Evolutionary conservation across 192 early-diverging fungal genomes (phyloP).

Genomic region (Geranomyces michiganensis): DNA sequence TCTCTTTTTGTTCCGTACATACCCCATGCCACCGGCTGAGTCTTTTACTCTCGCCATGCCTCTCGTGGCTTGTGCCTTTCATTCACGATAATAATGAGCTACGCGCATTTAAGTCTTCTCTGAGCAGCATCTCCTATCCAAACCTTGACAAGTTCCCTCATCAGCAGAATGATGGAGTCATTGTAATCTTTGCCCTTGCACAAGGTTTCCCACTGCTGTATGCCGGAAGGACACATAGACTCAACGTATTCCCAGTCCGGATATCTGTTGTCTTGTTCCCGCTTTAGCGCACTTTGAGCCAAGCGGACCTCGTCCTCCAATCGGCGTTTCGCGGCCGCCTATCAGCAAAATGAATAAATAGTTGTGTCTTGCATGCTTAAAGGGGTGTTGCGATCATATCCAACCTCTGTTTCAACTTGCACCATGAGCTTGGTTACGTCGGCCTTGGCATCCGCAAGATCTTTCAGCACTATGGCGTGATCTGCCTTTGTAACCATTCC

Average conservation of each 20-base stretch:
- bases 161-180: slow-evolving; percentile 52
- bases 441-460: not conserved
- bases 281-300: slow-evolving; percentile 14
- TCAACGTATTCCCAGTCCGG: slow-evolving; percentile 60
- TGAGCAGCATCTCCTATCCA: not conserved
- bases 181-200: slow-evolving; percentile 52
- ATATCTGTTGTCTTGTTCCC: slow-evolving; percentile 29
- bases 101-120: too few species aligned
- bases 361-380: not conserved
- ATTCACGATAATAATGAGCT: too few species aligned
- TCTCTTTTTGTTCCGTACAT: too few species aligned
- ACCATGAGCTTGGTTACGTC: not conserved
- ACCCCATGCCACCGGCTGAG: too few species aligned
- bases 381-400: not conserved
- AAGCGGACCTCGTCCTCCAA: slow-evolving; percentile 5
- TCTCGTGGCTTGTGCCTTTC: too few species aligned
- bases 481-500: slow-evolving; percentile 7
- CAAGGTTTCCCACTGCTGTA: slow-evolving; percentile 45
- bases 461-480: not conserved
- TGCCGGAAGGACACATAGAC: slow-evolving; percentile 35
- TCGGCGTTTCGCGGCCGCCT: slow-evolving; percentile 3
- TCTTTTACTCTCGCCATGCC: too few species aligned
- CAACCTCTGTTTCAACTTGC: not conserved
- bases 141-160: slow-evolving; percentile 43
- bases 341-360: not conserved